Percentiles rank a stretch among this genome's conserved stretches.
phyloP scores from a whole-genome alignment of 352 stramenopile species.

The Globisporangium paddicum region DNA sequence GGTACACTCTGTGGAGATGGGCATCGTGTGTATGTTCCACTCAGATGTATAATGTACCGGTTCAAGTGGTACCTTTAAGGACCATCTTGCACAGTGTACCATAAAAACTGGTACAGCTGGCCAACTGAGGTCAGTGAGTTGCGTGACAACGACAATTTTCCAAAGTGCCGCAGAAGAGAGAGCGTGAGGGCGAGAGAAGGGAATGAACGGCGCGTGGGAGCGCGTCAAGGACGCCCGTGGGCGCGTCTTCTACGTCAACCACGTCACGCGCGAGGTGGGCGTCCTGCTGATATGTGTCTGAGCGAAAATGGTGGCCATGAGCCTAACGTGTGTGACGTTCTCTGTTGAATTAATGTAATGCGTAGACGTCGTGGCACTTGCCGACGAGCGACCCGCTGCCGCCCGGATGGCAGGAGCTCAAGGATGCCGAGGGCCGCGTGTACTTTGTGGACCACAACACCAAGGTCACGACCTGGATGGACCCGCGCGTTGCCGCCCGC shows the following conservation, averaged over 20 bases:
- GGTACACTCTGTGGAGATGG: too few relatives aligned
- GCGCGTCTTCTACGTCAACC: constrained; percentile 86
- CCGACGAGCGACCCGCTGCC: constrained; percentile 65
- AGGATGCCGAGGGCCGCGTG: constrained; percentile 61
- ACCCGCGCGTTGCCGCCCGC: constrained; percentile 47
- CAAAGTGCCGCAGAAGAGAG: not conserved
- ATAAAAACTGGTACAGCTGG: too few relatives aligned
- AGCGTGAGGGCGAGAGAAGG: not conserved
- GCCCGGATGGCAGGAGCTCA: constrained; percentile 75
- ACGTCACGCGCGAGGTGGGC: constrained; percentile 68
- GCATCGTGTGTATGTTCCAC: too few relatives aligned
- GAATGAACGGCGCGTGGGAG: constrained; percentile 35
- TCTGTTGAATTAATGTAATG: not conserved
- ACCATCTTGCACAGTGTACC: too few relatives aligned
- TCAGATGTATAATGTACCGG: not conserved
- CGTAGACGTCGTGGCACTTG: constrained; percentile 79
- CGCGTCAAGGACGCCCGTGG: constrained; percentile 77
- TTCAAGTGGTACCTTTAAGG: not conserved
- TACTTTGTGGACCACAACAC: constrained; percentile 86
- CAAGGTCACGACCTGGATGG: constrained; percentile 72
- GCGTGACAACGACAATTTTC: not conserved
- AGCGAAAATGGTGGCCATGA: not conserved
- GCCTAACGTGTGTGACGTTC: not conserved
- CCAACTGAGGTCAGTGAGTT: too few relatives aligned
- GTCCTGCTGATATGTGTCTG: not conserved